Base-by-base conservation (phyloP, 1,139 yeast species). In the Nakaseomyces nivariensis region DNA sequence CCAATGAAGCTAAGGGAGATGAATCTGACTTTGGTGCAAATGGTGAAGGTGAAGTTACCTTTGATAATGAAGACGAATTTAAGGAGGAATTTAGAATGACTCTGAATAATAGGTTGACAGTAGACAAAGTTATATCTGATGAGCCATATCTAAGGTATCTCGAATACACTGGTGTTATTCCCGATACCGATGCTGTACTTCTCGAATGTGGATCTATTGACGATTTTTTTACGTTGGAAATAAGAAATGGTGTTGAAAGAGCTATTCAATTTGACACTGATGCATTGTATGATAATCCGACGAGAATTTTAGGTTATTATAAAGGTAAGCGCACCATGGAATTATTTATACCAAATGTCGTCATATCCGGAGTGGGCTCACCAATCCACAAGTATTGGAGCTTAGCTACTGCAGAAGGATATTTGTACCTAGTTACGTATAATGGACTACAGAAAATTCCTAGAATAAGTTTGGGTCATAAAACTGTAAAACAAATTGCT, bases 301-400 rank as follows among this genome's bases (percentile, higher is more conserved):
- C 82, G 0, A 67, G 75, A 32, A 57, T 79, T 1, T 56, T 71
- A 2, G 74, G 76, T 1, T 67, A 73, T 32, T 60, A 66, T 13
- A 60, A 67, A 38, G 78, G 79, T 7, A 70, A 69, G 48, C 54
- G 72, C 4, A 59, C 70, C 3, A 74, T 80, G 61, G 74, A 72
- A 42, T 73, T 75, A 46, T 78, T 73, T 56, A 59, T 78, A 11
- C 78, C 80, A 1, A 75, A 75, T 48, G 73, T 73, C 26, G 72
- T 78, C 5, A 70, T 76, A 26, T 61, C 64, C 29, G 67, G 66
- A 1, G 56, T 60, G 3, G 72, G 72, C 10, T 61, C 65, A 5
- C 45, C 51, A 1, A 24, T 31, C 29, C 56, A 57, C 44, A 52
- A 57, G n/a, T 52, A 59, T 42, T 65, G 68, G 68, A 59, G 60